Conservation (phyloP, 2,329 filamentous ascomycete genomes). For the Neonectria sp. region DNA sequence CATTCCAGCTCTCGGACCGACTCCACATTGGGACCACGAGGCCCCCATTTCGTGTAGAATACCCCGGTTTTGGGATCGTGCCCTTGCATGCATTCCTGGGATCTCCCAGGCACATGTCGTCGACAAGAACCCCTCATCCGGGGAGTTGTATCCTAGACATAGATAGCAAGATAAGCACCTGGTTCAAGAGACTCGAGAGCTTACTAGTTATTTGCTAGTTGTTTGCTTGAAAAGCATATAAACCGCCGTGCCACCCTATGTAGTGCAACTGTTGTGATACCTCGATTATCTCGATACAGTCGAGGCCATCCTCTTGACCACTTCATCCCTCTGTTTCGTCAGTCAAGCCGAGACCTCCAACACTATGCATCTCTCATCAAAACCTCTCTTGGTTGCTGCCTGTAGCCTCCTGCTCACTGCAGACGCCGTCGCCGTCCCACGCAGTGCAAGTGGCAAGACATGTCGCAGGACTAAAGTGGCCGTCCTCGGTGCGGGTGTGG, state of each 20-base stretch:
- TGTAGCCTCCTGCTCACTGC: background rate
- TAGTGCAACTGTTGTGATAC: background rate
- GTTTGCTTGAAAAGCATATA: background rate
- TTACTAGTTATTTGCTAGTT: background rate
- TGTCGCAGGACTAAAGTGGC: constrained; percentile 53
- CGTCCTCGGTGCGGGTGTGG: constrained; percentile 69
- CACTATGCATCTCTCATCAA: constrained; percentile 3
- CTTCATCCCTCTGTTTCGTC: background rate
- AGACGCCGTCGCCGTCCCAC: background rate
- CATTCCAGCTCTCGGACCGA: background rate
- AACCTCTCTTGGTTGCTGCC: background rate
- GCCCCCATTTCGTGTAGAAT: background rate
- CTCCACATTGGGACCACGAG: background rate
- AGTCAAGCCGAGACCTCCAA: background rate
- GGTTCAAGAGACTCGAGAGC: background rate
- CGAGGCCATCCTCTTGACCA: background rate
- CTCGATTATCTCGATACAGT: background rate
- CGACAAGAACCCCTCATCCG: background rate
- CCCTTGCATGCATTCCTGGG: background rate
- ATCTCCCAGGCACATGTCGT: background rate
- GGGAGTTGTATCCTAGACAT: background rate
- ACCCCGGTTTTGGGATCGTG: constrained; percentile 1
- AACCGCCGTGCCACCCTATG: background rate
- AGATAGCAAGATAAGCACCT: background rate
- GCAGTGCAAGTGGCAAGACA: constrained; percentile 9